Evolutionary conservation across 257 asterid species (phyloP).

Genomic region (Capsicum baccatum): DNA sequence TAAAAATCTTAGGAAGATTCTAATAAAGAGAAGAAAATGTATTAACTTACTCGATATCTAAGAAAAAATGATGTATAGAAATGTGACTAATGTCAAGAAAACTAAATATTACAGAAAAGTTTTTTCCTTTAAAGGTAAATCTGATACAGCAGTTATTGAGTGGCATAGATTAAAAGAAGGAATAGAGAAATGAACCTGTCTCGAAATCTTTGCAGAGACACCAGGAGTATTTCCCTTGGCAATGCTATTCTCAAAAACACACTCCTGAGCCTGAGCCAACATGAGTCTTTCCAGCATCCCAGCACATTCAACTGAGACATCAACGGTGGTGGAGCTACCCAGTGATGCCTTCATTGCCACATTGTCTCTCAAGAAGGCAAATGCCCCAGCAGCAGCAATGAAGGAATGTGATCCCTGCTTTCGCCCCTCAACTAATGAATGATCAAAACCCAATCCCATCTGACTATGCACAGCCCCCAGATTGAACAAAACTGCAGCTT

Average conservation of each 20-base stretch:
- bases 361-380: slow-evolving; percentile 86
- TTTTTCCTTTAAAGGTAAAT: not conserved
- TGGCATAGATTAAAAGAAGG: not conserved
- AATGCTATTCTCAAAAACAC: slow-evolving; percentile 91
- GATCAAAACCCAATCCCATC: slow-evolving; percentile 86
- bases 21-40: not conserved
- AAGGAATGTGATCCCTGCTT: slow-evolving; percentile 91
- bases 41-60: not conserved
- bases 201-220: slow-evolving; percentile 88
- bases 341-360: slow-evolving; percentile 84
- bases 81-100: not conserved
- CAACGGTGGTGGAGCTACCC: slow-evolving; percentile 82
- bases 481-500: slow-evolving; percentile 95
- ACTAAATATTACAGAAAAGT: not conserved
- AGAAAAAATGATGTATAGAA: not conserved
- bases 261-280: slow-evolving; percentile 99
- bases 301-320: slow-evolving; percentile 82
- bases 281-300: slow-evolving; percentile 98
- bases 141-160: not conserved
- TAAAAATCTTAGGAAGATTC: not conserved
- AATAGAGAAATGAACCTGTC: slow-evolving; percentile 65
- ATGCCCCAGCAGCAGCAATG: slow-evolving; percentile 94
- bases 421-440: slow-evolving; percentile 89
- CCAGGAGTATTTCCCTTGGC: slow-evolving; percentile 95
- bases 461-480: slow-evolving; percentile 97